A percentile compares a stretch with the other conserved stretches of the same genome.
Evolutionary conservation across 2,329 filamentous ascomycete species (phyloP).

Genomic region (Trichophyton benhamiae): DNA sequence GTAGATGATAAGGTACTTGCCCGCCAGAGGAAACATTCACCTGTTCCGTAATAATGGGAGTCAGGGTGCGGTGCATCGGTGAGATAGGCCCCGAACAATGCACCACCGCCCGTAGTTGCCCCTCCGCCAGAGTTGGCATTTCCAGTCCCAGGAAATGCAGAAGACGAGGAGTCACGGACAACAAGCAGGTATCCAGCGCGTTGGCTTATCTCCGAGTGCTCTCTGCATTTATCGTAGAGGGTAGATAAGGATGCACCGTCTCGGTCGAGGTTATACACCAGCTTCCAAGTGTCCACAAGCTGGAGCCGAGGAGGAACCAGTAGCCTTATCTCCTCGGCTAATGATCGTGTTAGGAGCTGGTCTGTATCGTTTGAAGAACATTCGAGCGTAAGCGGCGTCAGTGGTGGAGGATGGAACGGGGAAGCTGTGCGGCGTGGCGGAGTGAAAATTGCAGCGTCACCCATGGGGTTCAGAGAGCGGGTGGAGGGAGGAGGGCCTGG

Average conservation of each 20-base stretch:
- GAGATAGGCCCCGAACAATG: constrained; percentile 82
- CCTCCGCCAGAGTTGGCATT: constrained; percentile 21
- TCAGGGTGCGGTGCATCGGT: constrained; percentile 74
- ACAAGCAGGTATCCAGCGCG: constrained; percentile 83
- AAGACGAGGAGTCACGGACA: constrained; percentile 53
- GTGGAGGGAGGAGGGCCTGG: constrained; percentile 19
- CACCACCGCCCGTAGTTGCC: constrained; percentile 21
- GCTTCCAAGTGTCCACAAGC: constrained; percentile 72
- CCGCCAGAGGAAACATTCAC: constrained; percentile 89
- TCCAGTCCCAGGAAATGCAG: constrained; percentile 2
- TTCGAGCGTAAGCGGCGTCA: constrained; percentile 63
- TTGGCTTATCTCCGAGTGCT: constrained; percentile 50
- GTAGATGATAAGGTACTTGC: constrained; percentile 52
- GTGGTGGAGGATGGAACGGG: constrained; percentile 75
- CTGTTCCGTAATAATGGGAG: constrained; percentile 83
- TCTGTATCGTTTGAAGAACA: constrained; percentile 49
- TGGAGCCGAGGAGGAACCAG: constrained; percentile 78
- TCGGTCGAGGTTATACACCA: constrained; percentile 82
- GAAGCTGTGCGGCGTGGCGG: constrained; percentile 51
- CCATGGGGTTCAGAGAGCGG: constrained; percentile 15
- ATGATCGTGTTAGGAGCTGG: constrained; percentile 52
- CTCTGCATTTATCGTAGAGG: constrained; percentile 66
- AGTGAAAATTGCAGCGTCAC: constrained; percentile 45
- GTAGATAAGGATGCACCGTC: constrained; percentile 80
- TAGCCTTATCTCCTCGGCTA: constrained; percentile 87